Conservation (phyloP, 108 stramenopile genomes). For the Cyclostephanos tholiformis region DNA sequence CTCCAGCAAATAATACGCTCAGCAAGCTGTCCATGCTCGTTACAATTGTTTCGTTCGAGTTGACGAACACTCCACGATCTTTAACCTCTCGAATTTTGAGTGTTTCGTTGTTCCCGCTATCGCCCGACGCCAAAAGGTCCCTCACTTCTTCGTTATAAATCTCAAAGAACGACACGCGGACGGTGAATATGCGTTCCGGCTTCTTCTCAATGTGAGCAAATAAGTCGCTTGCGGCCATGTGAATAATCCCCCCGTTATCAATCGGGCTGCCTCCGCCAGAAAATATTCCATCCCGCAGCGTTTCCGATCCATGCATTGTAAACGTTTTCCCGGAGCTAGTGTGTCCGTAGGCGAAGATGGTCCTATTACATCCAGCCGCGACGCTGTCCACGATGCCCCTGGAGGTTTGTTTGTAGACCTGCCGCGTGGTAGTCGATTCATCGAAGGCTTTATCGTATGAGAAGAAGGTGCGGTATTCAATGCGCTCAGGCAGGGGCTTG, state of each 20-base stretch:
- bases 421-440: constrained; percentile 67
- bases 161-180: constrained; percentile 95
- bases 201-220: constrained; percentile 68
- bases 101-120: constrained; percentile 27
- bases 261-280: constrained; percentile 8
- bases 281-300: constrained; percentile 58
- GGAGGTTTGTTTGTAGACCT: constrained; percentile 91
- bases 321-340: constrained; percentile 92
- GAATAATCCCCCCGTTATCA: constrained; percentile 70
- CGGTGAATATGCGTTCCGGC: constrained; percentile 72
- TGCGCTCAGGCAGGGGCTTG: constrained; percentile 70
- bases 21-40: constrained; percentile 80
- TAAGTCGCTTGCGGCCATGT: constrained; percentile 87
- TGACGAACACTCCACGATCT: constrained; percentile 95
- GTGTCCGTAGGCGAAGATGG: constrained; percentile 96
- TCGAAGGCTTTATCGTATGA: constrained; percentile 94
- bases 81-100: too few species aligned
- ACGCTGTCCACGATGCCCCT: constrained; percentile 87
- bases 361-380: constrained; percentile 94
- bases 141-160: constrained; percentile 99
- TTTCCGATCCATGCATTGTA: constrained; percentile 91
- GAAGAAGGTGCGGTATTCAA: constrained; percentile 84
- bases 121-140: constrained; percentile 81
- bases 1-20: constrained; percentile 78
- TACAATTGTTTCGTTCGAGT: constrained; percentile 82